Percentiles rank a stretch among this genome's conserved stretches.
Conservation (phyloP, 768 basidiomycete genomes). For the Tulasnella sp. region DNA sequence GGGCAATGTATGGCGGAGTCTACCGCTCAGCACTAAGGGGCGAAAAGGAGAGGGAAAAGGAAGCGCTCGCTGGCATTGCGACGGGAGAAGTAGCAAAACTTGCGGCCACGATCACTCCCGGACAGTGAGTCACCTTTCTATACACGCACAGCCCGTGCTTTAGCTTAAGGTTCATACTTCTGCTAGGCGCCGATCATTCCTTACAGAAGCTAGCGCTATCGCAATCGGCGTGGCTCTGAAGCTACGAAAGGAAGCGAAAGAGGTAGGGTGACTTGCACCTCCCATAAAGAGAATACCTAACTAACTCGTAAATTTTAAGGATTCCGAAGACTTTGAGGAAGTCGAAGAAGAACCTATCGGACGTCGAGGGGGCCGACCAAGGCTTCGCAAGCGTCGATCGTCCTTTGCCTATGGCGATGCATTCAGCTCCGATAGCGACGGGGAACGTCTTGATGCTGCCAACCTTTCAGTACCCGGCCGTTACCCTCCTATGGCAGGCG, state of each 20-base stretch:
- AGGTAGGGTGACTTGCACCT: neutral
- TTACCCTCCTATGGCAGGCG: neutral
- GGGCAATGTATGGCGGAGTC: conserved; percentile 49
- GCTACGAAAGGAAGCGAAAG: neutral
- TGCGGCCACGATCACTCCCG: neutral
- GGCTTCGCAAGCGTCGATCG: neutral
- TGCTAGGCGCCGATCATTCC: neutral
- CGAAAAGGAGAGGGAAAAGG: conserved; percentile 54
- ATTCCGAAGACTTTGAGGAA: neutral
- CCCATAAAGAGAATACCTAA: neutral
- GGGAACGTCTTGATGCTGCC: neutral
- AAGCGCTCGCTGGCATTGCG: conserved; percentile 58
- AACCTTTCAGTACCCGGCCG: neutral
- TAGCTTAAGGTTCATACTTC: neutral
- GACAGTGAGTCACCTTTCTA: neutral
- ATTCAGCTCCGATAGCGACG: neutral
- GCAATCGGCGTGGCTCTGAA: neutral
- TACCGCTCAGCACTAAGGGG: conserved; percentile 47
- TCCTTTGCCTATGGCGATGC: neutral
- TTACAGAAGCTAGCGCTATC: neutral
- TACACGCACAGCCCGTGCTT: neutral
- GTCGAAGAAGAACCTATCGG: neutral
- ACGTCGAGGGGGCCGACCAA: neutral
- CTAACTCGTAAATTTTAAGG: neutral
- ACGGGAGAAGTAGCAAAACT: conserved; percentile 48